Percentiles rank a stretch among this genome's conserved stretches.
These are phyloP conservation scores for Trypanosoma vivax DNA, from an alignment of 208 protist species.

Conservation along the genomic window DNA sequence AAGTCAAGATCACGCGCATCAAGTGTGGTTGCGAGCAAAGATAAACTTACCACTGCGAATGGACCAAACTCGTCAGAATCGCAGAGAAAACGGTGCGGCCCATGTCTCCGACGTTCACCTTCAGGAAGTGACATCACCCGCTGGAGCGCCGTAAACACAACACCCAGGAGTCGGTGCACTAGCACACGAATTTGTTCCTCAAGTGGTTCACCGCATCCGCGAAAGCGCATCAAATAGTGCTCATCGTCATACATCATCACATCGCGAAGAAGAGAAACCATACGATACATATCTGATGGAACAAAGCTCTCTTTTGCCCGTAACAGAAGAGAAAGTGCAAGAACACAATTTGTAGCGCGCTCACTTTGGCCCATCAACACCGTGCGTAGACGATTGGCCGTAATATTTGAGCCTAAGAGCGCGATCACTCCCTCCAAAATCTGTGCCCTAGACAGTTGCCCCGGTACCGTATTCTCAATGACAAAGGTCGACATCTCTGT, in stretches of 20 bases:
- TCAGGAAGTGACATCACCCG: conserved; percentile 21
- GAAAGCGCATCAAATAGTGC: conserved; percentile 46
- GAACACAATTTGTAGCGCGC: conserved; percentile 11
- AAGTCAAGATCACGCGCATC: conserved; percentile 42
- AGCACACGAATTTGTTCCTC: conserved; percentile 38
- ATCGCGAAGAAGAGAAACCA: conserved; percentile 16
- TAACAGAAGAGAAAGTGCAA: conserved; percentile 23
- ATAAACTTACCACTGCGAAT: conserved; percentile 45
- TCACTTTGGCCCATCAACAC: conserved; percentile 9
- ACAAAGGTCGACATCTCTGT: conserved; percentile 34
- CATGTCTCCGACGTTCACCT: conserved; percentile 17
- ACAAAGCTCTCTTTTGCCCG: conserved; percentile 17
- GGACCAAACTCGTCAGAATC: conserved; percentile 53
- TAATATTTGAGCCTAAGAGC: conserved; percentile 13
- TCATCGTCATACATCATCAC: conserved; percentile 13
- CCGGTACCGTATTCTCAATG: conserved; percentile 18
- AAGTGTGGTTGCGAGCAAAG: conserved; percentile 46
- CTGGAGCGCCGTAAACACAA: conserved; percentile 35
- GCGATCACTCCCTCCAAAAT: conserved; percentile 21
- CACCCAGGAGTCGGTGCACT: conserved; percentile 35
- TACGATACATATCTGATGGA: conserved; percentile 17
- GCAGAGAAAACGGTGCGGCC: conserved; percentile 52
- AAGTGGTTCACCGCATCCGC: conserved; percentile 36
- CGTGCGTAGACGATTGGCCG: conserved; percentile 4
- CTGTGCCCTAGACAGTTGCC: conserved; percentile 14